A percentile compares a stretch with the other conserved stretches of the same genome.
These are phyloP conservation scores for Actinomucor elegans DNA, from an alignment of 371 early-diverging fungal genomes.

Conservation along the genomic window DNA sequence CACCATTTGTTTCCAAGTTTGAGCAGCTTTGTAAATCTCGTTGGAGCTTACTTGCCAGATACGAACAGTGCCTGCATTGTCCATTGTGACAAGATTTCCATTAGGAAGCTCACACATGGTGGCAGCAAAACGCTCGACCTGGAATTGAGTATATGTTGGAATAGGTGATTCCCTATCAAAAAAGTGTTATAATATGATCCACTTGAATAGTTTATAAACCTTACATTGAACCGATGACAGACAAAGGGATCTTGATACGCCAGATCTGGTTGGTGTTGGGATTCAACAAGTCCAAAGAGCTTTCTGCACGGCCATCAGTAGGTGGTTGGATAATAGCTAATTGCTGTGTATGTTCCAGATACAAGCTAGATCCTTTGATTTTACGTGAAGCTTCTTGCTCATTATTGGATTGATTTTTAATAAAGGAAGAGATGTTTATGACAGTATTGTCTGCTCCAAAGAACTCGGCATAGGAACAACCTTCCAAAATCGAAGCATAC, in stretches of 20 bases:
- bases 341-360: slow-evolving; percentile 53
- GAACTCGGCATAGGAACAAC: slow-evolving; percentile 33
- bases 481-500: slow-evolving; percentile 32
- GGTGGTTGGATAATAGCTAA: slow-evolving; percentile 59
- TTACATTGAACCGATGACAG: slow-evolving; percentile 47
- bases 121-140: slow-evolving; percentile 53
- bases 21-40: slow-evolving; percentile 57
- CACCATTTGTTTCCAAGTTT: slow-evolving; percentile 76
- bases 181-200: no score
- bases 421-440: slow-evolving; percentile 25
- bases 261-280: slow-evolving; percentile 55
- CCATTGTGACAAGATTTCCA: slow-evolving; percentile 68
- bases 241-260: slow-evolving; percentile 62
- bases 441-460: slow-evolving; percentile 5
- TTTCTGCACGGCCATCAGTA: slow-evolving; percentile 61
- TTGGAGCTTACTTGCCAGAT: slow-evolving; percentile 69
- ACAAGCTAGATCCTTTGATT: slow-evolving; percentile 47
- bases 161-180: slow-evolving; percentile 32
- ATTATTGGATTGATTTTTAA: slow-evolving; percentile 14
- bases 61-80: slow-evolving; percentile 63
- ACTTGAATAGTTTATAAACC: slow-evolving; percentile 6
- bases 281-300: slow-evolving; percentile 64
- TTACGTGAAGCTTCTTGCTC: slow-evolving; percentile 12
- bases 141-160: slow-evolving; percentile 48
- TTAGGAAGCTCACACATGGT: slow-evolving; percentile 66